These are phyloP conservation scores for Pichia pseudocactophila DNA, from an alignment of 805 yeast species.

Conservation along the genomic window DNA sequence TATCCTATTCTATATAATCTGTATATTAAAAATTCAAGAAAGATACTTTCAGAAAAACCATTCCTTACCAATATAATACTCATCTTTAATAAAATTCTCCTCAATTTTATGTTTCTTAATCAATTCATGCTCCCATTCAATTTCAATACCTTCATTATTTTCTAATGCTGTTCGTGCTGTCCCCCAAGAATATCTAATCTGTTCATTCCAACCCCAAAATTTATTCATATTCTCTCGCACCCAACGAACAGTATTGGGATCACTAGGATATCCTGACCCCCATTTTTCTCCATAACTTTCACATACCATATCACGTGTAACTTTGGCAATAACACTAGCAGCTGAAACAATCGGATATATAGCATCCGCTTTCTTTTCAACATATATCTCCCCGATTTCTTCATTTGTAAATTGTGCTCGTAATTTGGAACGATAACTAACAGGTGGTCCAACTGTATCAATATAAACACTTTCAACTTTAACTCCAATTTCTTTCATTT, in stretches of 20 bases:
- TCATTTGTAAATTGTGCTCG: conserved; percentile 58
- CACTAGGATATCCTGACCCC: conserved; percentile 95
- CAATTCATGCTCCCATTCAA: conserved; percentile 53
- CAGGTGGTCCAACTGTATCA: conserved; percentile 97
- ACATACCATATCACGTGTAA: conserved; percentile 62
- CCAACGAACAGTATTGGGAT: conserved; percentile 81
- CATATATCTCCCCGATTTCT: conserved; percentile 45
- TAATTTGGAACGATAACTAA: conserved; percentile 68
- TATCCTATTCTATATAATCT: background rate
- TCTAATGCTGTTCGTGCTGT: conserved; percentile 71
- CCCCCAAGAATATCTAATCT: conserved; percentile 88
- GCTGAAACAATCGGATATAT: conserved; percentile 86
- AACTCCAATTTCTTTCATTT: conserved; percentile 36
- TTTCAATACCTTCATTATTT: conserved; percentile 37
- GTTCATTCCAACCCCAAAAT: conserved; percentile 75
- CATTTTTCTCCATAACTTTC: conserved; percentile 26
- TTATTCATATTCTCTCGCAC: conserved; percentile 51
- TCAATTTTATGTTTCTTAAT: conserved; percentile 10
- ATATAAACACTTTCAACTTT: conserved; percentile 67
- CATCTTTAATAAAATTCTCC: background rate
- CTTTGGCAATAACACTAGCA: conserved; percentile 94
- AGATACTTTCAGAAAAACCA: conserved; percentile 4
- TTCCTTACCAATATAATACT: conserved; percentile 1
- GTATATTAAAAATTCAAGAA: background rate
- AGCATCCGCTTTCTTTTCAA: conserved; percentile 92